Evolutionary conservation across 2,329 filamentous ascomycete species (phyloP).

Genomic region (Colletotrichum sp.): DNA sequence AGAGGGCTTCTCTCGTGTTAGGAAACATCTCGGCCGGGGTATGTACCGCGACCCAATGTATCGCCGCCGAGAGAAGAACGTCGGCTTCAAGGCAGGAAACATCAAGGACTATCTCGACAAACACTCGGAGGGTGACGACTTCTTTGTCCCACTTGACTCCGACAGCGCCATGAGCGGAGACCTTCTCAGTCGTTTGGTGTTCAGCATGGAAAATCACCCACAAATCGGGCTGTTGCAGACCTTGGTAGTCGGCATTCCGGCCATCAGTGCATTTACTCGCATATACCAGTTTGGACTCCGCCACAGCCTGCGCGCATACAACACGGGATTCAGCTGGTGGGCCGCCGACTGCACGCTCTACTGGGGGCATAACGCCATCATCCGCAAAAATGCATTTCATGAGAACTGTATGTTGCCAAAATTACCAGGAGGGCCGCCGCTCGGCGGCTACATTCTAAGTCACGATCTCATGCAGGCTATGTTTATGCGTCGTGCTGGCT

Average conservation of each 20-base stretch:
- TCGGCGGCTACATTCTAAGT: not conserved
- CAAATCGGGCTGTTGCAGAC: not conserved
- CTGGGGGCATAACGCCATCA: not conserved
- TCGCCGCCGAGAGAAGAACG: not conserved
- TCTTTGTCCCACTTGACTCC: not conserved
- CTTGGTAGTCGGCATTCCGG: not conserved
- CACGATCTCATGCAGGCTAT: not conserved
- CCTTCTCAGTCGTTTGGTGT: accelerated
- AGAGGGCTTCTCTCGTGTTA: not conserved
- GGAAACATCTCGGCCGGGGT: not conserved
- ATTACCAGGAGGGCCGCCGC: not conserved
- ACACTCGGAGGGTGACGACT: accelerated
- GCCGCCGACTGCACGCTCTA: not conserved
- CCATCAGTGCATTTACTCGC: not conserved
- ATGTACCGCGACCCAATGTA: not conserved
- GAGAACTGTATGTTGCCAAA: not conserved
- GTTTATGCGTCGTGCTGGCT: not conserved
- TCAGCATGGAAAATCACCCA: not conserved
- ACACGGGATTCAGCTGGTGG: not conserved
- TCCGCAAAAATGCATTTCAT: not conserved
- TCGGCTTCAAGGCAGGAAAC: not conserved
- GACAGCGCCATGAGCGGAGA: not conserved
- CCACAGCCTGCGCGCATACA: not conserved
- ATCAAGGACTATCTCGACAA: not conserved
- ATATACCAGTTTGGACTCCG: not conserved